Evolutionary conservation across 306 rosid genomes (phyloP), one percentile per base, ranked within the genome.

Genomic region (Gleditsia sinensis): DNA sequence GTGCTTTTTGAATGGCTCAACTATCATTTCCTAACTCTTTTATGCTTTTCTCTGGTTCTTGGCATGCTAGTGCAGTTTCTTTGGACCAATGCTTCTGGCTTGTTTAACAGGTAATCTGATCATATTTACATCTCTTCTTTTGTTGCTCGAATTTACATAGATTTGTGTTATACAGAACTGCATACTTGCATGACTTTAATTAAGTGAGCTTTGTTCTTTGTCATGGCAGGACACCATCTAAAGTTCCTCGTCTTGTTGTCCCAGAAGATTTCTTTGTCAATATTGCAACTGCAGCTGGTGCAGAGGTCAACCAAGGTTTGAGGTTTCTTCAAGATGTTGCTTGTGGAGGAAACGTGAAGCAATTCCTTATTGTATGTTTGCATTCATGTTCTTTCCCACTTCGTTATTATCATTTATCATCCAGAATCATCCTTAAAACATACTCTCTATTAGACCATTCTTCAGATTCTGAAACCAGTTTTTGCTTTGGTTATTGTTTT

Each of bases 1-100:
- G 90, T 88, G 84, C 78, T 93, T 74, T 89, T 93, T 72, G 98
- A 91, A 81, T 93, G 98, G 98, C 91, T 94, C 28, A 75, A 88
- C 72, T 94, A 94, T 79, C 79, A 94, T 80, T 82, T 89, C 70
- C 82, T 94, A 51, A 85, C 91, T 76, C 77, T 94, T 42, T 1
- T 85, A 42, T 82, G 87, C 82, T 81, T 91, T 59, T 80, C 58
- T 40, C 43, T 88, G 87, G 81, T 88, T 86, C 82, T 91, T 83
- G 89, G 82, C 62, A 66, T 94, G 92, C 84, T 94, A 58, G 90
- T 40, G 43, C 98, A 94, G 84, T 94, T 91, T 80, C 37, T 94
- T 5, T 89, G 88, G 96, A 75, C 90, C 75, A 94, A 89, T 84
- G 88, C 88, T 69, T 88, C 97, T 5, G 94, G 94, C 70, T n/a